Evolutionary conservation across 2,329 filamentous ascomycete genomes (phyloP), one percentile per base, ranked within the genome.

Genomic region (Sporothrix brasiliensis): DNA sequence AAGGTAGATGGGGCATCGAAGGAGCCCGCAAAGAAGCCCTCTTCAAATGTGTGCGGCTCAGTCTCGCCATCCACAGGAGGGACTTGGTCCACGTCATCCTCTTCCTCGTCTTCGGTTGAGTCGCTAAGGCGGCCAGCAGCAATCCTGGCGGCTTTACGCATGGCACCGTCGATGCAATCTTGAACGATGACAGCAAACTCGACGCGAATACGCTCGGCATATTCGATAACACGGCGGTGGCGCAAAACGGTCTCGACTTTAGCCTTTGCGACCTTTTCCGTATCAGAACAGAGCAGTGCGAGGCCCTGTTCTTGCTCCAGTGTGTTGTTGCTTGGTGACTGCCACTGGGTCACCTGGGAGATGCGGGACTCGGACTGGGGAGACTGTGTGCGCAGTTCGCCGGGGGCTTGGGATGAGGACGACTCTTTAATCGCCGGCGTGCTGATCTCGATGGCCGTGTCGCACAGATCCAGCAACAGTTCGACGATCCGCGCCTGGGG

Each of bases 291-390:
- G n/a, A 99, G 83, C 34, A 93, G 80, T 50, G 93, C 91, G 30
- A 99, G 83, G 0, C 95, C 95, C 77, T 96, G 92, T 78, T 98
- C 94, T 78, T 97, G 93, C 73, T 99, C 95, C 19, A 97, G 81
- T 0, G 93, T 95, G 76, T 94, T 94, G 66, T 91, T 91, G 76
- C 92, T 94, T 0, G 95, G 95, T 5, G 94, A 97, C 77, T 97
- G 93, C 95, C 96, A 99, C 78, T 97, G 93, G 74, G 96, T 80
- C 6, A 99, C 94, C 79, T 99, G 95, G 1, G 92, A 92, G 75
- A 98, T 96, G 44, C 94, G 90, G 56, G 92, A 95, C 78, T 99
- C 95, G 0, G 96, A 99, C 77, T 97, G 92, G 0, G 95, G 95
- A 4, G 95, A 99, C 77, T 97, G 92, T 0, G 94, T 97, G 61